phyloP scores from a whole-genome alignment of 23 red algal genomes.

The Gracilariopsis chorda region DNA sequence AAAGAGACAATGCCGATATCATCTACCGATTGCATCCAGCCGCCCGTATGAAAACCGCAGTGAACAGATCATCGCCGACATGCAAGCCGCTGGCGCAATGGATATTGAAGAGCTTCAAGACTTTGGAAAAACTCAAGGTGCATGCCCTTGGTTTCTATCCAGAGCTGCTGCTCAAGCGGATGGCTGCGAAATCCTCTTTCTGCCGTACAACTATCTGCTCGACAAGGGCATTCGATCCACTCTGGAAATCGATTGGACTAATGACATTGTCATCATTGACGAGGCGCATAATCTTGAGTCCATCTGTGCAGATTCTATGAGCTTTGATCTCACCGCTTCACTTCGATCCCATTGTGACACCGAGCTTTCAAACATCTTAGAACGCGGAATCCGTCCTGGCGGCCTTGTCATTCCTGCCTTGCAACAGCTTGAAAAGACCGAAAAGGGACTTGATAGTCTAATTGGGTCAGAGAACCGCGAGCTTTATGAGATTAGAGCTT shows the following conservation, averaged over 20 bases:
- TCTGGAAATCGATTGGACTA: conserved; percentile 73
- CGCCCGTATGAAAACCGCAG: conserved; percentile 23
- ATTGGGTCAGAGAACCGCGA: conserved; percentile 61
- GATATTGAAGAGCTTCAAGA: conserved; percentile 91
- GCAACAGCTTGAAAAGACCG: conserved; percentile 41
- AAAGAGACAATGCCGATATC: conserved; percentile 37
- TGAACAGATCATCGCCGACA: conserved; percentile 30
- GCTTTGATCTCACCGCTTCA: conserved; percentile 75
- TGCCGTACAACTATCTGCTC: conserved; percentile 98
- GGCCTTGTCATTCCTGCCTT: conserved; percentile 51
- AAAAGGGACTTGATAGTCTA: conserved; percentile 28
- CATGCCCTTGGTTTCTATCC: conserved; percentile 90
- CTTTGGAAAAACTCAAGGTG: conserved; percentile 54
- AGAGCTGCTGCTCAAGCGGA: conserved; percentile 60
- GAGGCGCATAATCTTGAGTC: conserved; percentile 96
- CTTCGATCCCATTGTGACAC: conserved; percentile 44
- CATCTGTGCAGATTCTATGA: conserved; percentile 69
- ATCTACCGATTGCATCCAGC: conserved; percentile 37
- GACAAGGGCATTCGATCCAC: conserved; percentile 31
- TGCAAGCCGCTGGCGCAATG: conserved; percentile 16
- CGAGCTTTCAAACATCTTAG: conserved; percentile 48
- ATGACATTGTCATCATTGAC: conserved; percentile 95
- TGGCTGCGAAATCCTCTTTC: conserved; percentile 79
- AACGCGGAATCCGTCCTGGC: conserved; percentile 38
- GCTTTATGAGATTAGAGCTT: conserved; percentile 38